Evolutionary conservation across 768 basidiomycete species (phyloP).

Genomic region (Galerina marginata): DNA sequence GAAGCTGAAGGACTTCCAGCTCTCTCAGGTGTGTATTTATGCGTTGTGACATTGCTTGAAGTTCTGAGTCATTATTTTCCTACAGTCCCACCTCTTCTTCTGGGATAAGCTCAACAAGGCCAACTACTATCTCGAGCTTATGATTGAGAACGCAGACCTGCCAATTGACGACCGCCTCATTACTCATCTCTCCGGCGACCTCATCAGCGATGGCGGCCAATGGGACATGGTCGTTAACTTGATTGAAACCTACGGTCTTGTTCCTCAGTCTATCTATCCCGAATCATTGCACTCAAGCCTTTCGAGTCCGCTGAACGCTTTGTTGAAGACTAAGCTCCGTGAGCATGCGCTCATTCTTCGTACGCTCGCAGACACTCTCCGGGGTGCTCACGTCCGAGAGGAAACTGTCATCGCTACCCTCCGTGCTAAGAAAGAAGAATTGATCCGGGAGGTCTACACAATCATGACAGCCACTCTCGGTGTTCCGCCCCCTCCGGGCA

Average conservation of each 20-base stretch:
- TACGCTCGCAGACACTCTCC: slow-evolving; percentile 57
- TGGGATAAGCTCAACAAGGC: slow-evolving; percentile 96
- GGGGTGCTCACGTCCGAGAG: slow-evolving; percentile 49
- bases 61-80: slow-evolving; percentile 3
- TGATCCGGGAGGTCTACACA: slow-evolving; percentile 84
- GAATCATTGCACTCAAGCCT: slow-evolving; percentile 85
- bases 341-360: slow-evolving; percentile 90
- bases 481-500: slow-evolving; percentile 77
- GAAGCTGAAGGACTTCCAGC: slow-evolving; percentile 87
- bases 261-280: slow-evolving; percentile 83
- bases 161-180: slow-evolving; percentile 87
- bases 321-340: slow-evolving; percentile 90
- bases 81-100: slow-evolving; percentile 89
- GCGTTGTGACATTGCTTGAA: not conserved
- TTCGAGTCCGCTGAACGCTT: slow-evolving; percentile 71
- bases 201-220: slow-evolving; percentile 91
- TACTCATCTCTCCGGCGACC: slow-evolving; percentile 72
- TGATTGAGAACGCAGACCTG: slow-evolving; percentile 79
- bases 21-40: slow-evolving; percentile 69
- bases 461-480: slow-evolving; percentile 88
- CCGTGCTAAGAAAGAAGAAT: slow-evolving; percentile 83
- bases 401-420: slow-evolving; percentile 57
- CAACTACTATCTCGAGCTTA: slow-evolving; percentile 90
- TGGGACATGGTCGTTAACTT: slow-evolving; percentile 87
- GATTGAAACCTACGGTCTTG: slow-evolving; percentile 77